Percentiles rank a stretch among this genome's conserved stretches.
These are phyloP conservation scores for Aegilops longissima DNA, from an alignment of 176 grass and related monocot genomes.

Conservation along the genomic window DNA sequence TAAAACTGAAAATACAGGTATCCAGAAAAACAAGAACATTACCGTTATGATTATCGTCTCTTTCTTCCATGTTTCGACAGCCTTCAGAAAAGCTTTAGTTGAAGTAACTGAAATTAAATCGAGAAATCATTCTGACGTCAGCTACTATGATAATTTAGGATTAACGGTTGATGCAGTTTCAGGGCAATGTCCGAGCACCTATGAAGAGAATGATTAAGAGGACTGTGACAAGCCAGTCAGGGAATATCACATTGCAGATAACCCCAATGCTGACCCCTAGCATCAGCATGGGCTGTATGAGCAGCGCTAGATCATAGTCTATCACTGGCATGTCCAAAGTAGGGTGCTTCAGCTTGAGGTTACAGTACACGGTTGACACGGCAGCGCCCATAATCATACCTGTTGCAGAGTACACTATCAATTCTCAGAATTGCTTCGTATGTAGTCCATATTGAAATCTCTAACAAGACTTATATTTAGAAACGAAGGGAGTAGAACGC, in stretches of 20 bases:
- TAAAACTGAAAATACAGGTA: not conserved
- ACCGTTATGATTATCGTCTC: constrained; percentile 56
- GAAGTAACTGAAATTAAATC: constrained; percentile 49
- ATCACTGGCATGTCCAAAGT: constrained; percentile 74
- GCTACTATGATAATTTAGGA: not conserved
- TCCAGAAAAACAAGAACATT: not conserved
- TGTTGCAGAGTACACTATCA: too few species aligned
- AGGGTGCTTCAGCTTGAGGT: constrained; percentile 75
- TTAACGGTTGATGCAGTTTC: not conserved
- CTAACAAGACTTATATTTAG: too few species aligned
- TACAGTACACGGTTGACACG: constrained; percentile 74
- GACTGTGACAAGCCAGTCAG: constrained; percentile 72
- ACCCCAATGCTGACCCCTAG: constrained; percentile 87
- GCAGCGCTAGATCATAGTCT: constrained; percentile 73
- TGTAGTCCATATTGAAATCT: too few species aligned
- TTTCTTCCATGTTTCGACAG: constrained; percentile 65
- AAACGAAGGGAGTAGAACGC: too few species aligned
- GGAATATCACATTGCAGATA: constrained; percentile 70
- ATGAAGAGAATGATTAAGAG: constrained; percentile 76
- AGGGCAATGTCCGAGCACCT: constrained; percentile 22
- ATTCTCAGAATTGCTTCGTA: too few species aligned
- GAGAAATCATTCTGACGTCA: not conserved
- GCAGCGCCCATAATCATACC: constrained; percentile 88
- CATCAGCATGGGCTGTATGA: constrained; percentile 89
- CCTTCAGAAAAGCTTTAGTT: constrained; percentile 68